These are phyloP conservation scores for Zoysia japonica DNA, from an alignment of 176 grass and related monocot genomes.

Conservation along the genomic window DNA sequence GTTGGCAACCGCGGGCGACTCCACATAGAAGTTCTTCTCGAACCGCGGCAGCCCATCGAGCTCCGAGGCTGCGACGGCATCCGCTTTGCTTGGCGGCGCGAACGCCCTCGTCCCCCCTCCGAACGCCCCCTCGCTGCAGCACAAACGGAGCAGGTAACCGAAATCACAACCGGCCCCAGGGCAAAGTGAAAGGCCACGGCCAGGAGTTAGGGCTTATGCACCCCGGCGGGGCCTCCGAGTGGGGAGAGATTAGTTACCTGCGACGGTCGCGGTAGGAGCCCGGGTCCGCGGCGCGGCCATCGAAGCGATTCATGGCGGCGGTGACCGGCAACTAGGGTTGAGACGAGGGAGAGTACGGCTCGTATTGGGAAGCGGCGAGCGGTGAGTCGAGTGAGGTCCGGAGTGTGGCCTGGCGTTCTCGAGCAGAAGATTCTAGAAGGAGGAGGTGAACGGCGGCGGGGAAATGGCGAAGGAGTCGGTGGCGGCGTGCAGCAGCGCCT, in stretches of 20 bases:
- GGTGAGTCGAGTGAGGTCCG: background rate
- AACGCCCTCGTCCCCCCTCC: conserved; percentile 63
- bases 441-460: conserved; percentile 3
- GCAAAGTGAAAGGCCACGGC: background rate
- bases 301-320: conserved; percentile 82
- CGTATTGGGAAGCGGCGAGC: background rate
- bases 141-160: background rate
- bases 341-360: background rate
- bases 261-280: conserved; percentile 78
- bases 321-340: conserved; percentile 43
- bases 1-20: conserved; percentile 61
- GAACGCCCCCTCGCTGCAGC: conserved; percentile 65
- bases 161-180: conserved; percentile 1
- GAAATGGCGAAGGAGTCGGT: background rate
- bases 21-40: conserved; percentile 98
- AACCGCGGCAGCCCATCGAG: conserved; percentile 84
- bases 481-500: conserved; percentile 7
- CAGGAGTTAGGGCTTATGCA: too few species aligned
- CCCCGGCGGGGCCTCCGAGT: too few species aligned
- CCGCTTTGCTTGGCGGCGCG: conserved; percentile 53
- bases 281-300: conserved; percentile 75
- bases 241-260: conserved; percentile 44
- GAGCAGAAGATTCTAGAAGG: conserved; percentile 18
- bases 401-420: background rate
- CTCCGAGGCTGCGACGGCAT: conserved; percentile 51